Evolutionary conservation across 495 filamentous ascomycete species (phyloP).

Genomic region (Penicillium coprophilum): DNA sequence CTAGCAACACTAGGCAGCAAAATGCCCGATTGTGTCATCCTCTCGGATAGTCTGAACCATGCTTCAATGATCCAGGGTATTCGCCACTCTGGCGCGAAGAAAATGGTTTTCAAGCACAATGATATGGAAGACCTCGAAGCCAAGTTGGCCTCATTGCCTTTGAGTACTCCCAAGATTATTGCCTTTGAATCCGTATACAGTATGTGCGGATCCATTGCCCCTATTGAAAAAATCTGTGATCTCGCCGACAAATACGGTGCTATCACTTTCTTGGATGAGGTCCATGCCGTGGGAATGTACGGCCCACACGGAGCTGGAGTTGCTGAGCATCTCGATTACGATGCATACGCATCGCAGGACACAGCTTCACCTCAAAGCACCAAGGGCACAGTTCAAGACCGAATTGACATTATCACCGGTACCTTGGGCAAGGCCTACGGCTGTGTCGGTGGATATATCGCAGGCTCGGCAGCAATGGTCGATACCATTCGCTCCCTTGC

Average conservation of each 20-base stretch:
- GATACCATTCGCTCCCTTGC: constrained; percentile 96
- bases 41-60: constrained; percentile 94
- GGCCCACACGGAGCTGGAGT: constrained; percentile 95
- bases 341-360: constrained; percentile 53
- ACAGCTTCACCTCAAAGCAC: constrained; percentile 61
- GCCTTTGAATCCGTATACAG: constrained; percentile 98
- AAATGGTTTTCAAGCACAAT: constrained; percentile 98
- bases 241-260: constrained; percentile 97
- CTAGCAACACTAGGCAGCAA: constrained; percentile 95
- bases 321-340: constrained; percentile 94
- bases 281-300: constrained; percentile 99
- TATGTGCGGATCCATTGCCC: constrained; percentile 97
- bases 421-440: constrained; percentile 98
- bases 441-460: constrained; percentile 97
- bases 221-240: constrained; percentile 93
- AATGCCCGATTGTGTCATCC: constrained; percentile 90
- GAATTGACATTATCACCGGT: constrained; percentile 95
- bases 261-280: constrained; percentile 95
- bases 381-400: constrained; percentile 87
- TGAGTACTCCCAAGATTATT: constrained; percentile 90
- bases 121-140: constrained; percentile 85
- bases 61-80: constrained; percentile 99
- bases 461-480: constrained; percentile 81
- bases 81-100: constrained; percentile 91
- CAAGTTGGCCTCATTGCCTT: constrained; percentile 83